These are phyloP conservation scores for Peribolospora kevripleyi DNA, from an alignment of 768 basidiomycete genomes.

Conservation along the genomic window DNA sequence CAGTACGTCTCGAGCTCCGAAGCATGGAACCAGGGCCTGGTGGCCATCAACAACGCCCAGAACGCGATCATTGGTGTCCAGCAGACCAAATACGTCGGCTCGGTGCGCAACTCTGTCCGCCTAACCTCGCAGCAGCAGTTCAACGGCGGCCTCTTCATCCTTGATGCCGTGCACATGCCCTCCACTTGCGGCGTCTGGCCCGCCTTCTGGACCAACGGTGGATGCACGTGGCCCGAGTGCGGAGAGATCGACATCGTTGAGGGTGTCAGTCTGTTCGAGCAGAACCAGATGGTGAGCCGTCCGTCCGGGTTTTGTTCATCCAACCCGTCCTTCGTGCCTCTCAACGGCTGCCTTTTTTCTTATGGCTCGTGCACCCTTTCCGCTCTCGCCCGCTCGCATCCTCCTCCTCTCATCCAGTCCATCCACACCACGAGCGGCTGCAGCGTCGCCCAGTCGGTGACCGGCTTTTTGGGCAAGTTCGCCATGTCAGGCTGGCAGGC, in stretches of 20 bases:
- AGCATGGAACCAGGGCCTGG: no score
- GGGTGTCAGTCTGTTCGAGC: no score
- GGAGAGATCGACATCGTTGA: no score
- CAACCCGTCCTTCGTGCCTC: no score
- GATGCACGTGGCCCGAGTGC: slow-evolving; percentile 23
- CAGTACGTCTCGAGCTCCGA: no score
- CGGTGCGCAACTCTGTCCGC: slow-evolving; percentile 41
- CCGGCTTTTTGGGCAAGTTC: slow-evolving; percentile 32
- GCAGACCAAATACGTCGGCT: not conserved
- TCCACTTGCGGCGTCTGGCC: slow-evolving; percentile 77
- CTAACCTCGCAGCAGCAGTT: slow-evolving; percentile 39
- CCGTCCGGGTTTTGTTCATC: no score
- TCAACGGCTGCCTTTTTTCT: not conserved
- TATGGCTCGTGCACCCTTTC: slow-evolving; percentile 27
- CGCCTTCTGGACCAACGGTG: slow-evolving; percentile 38
- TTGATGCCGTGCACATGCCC: slow-evolving; percentile 75
- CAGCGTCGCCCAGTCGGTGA: slow-evolving; percentile 29
- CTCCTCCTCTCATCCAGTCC: not conserved
- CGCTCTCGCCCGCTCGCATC: not conserved
- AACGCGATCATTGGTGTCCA: no score
- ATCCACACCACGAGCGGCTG: slow-evolving; percentile 27
- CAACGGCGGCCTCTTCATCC: slow-evolving; percentile 49
- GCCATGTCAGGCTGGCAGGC: slow-evolving; percentile 14
- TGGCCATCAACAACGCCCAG: no score
- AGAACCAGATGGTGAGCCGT: no score